Percentiles rank a stretch among this genome's conserved stretches.
Conservation (phyloP, 2,329 filamentous ascomycete genomes). For the Akanthomyces muscarius region DNA sequence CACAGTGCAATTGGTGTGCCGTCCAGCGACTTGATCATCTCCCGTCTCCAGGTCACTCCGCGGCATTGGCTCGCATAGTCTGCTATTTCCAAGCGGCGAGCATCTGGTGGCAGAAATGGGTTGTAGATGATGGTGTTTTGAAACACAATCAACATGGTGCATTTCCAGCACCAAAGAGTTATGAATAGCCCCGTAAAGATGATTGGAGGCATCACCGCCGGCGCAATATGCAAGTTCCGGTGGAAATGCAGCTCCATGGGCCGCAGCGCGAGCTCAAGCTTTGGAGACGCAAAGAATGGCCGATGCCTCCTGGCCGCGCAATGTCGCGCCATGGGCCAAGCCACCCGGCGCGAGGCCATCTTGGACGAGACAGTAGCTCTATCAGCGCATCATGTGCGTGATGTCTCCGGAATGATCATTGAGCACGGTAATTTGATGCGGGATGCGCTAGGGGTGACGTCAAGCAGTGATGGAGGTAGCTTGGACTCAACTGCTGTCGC, state of each 20-base stretch:
- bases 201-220: constrained; percentile 58
- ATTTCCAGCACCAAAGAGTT: constrained; percentile 63
- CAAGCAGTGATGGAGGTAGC: background rate
- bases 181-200: constrained; percentile 64
- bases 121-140: constrained; percentile 83
- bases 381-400: background rate
- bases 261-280: background rate
- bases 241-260: background rate
- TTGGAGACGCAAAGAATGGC: background rate
- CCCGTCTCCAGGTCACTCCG: constrained; percentile 64
- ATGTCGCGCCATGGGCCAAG: background rate
- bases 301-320: background rate
- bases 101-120: constrained; percentile 68
- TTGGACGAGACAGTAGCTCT: background rate
- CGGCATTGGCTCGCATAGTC: constrained; percentile 58
- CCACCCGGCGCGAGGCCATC: background rate
- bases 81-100: constrained; percentile 61
- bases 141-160: constrained; percentile 69
- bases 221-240: constrained; percentile 28
- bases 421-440: background rate
- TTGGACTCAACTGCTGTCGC: background rate
- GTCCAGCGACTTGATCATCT: constrained; percentile 57
- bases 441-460: background rate
- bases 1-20: constrained; percentile 61
- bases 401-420: background rate